Conservation (phyloP, 305 asterid genomes). For the Fraxinus latifolia region DNA sequence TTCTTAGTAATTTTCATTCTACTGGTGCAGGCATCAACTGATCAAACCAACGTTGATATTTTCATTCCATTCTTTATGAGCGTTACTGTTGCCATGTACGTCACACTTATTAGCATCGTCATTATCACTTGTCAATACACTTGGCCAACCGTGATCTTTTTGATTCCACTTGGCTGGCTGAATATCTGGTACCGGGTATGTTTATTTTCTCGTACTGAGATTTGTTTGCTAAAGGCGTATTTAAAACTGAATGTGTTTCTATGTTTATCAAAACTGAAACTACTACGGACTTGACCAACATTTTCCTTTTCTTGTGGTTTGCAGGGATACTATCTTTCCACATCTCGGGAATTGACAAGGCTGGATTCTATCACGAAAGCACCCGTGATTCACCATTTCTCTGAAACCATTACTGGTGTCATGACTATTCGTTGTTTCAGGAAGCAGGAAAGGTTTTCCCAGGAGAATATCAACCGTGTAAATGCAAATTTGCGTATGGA, state of each 20-base stretch:
- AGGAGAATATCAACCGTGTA: constrained; percentile 72
- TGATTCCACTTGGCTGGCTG: constrained; percentile 91
- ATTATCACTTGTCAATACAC: constrained; percentile 84
- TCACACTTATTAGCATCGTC: constrained; percentile 62
- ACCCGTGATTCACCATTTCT: constrained; percentile 94
- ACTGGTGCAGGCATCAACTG: constrained; percentile 79
- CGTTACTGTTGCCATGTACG: constrained; percentile 48
- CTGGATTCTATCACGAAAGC: constrained; percentile 95
- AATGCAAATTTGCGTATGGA: constrained; percentile 82
- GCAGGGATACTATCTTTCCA: constrained; percentile 84
- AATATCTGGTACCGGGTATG: constrained; percentile 89
- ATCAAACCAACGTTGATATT: constrained; percentile 85
- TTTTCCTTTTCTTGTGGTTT: constrained; percentile 16
- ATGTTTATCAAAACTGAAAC: background rate
- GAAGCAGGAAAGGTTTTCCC: constrained; percentile 68
- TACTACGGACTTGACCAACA: background rate
- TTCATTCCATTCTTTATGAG: constrained; percentile 69
- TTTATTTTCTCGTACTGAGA: background rate
- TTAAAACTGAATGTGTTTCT: background rate
- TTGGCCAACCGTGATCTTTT: constrained; percentile 74
- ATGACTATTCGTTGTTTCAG: constrained; percentile 86
- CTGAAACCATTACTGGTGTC: constrained; percentile 92
- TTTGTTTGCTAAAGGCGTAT: background rate
- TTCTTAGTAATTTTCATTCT: background rate
- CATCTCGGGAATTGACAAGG: constrained; percentile 93